Evolutionary conservation across 2,329 filamentous ascomycete species (phyloP), one percentile per base, ranked within the genome.

Genomic region (Ascochyta koolunga): DNA sequence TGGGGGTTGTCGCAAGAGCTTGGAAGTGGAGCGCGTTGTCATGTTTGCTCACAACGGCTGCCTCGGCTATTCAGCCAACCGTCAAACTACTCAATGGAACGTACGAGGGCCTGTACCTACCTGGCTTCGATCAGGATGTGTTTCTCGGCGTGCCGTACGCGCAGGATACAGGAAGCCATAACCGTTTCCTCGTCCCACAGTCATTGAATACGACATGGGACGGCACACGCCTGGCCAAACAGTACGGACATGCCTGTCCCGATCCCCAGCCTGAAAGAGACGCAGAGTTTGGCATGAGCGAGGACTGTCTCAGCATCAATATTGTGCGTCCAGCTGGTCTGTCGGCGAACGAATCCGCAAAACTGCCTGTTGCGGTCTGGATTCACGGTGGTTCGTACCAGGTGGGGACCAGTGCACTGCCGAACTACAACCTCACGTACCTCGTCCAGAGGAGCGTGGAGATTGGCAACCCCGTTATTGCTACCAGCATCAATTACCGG

Each of bases 231-330:
- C 46, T 71, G 21, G 78, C 78, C 2, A 77, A 71, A 13, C 60
- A 68, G 47, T 81, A 80, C 58, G 75, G 77, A 5, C 64, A 72
- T 35, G 66, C 69, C 25, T 79, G 77, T 53, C 75, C 78, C 16
- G 77, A 77, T 45, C 54, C 63, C 15, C 52, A 59, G 13, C 62
- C 63, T 1, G 59, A 57, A 8, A 47, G 47, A 10, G 66, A 71
- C 43, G 66, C 41, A n/a, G 51, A 49, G 35, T 78, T 75, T 50
- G 76, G 75, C 25, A 70, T 74, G 61, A 71, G 70, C 10, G 86
- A 88, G 62, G 82, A 87, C 62, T 88, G 86, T 56, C 76, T 88
- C 4, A 85, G 83, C 38, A 72, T 88, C 56, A 88, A 87, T 60
- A 78, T 89, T 7, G 75, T 88, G 22, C 79, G 85, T 3, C 83